Base-by-base conservation (phyloP, 208 protist genomes). In the Leishmania turanica region DNA sequence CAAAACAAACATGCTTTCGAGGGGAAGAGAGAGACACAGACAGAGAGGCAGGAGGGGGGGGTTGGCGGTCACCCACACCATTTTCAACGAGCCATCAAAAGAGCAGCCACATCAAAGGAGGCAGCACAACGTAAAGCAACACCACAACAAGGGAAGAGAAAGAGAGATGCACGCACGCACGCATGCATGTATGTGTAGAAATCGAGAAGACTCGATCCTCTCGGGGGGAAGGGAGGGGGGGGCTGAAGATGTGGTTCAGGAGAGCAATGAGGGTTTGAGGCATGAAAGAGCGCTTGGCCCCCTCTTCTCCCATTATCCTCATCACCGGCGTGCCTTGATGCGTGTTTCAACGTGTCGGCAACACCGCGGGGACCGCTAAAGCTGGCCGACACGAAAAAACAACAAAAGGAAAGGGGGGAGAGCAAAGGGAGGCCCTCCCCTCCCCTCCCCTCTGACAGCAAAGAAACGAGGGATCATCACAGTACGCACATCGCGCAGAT, bases 91-190 rank as follows among this genome's bases (percentile, higher is more conserved):
- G 27, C 21, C 13, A 49, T 75, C 51, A 13, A 37, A 21, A 37
- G 6, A 37, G 47, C 42, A 40, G 37, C 19, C 45, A 70, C 45
- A 34, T 24, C n/a, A 79, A 80, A 66, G 19, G 70, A 64, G 65
- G 75, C 37, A 45, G 51, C 27, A 77, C 45, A 70, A 53, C 27
- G 58, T 51, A 27, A 78, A 3, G 53, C 53, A 77, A 58, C 65
- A 70, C 49, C 68, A 81, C 58, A 56, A 37, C 53, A 78, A 47
- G 27, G 27, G 27, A 75, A 62, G 56, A 62, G 24, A 62, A 17
- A 62, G 56, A 62, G 56, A n/a, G 24, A n/a, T 31, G 27, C 5
- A n/a, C n/a, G 37, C 37, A 64, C 34, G 27, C 51, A 19, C 17
- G 51, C 51, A 17, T 31, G 58, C 51, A 21, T 64, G 58, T 17